Base-by-base conservation (phyloP, 345 rosid genomes). In the Eucalyptus tenuipes region DNA sequence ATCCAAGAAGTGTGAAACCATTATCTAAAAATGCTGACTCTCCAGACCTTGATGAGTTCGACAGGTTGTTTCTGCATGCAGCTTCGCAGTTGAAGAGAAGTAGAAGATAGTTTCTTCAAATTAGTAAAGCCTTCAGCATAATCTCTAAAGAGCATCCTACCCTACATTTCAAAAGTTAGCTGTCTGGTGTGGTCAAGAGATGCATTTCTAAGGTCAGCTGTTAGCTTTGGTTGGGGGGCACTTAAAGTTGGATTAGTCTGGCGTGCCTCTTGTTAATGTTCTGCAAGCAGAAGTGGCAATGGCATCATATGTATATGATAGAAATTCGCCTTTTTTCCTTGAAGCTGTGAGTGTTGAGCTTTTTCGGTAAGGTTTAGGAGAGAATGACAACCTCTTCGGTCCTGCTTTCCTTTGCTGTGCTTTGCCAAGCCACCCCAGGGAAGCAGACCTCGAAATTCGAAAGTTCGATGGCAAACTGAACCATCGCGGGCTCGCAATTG, bases 11-110 rank as follows among this genome's bases (percentile, higher is more conserved):
- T 20, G 89, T 89, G 4, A 87, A 75, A 71, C 49, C 92, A 66
- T 90, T 45, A 4, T 91, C 87, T 37, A 90, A 92, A 87, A 91
- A 92, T 50, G 89, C 37, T 7, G 90, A 90, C 57, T 91, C 96
- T 20, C 96, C 98, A 13, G 88, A 94, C 75, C 92, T 95, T 87
- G 98, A 97, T 88, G 98, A 97, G 90, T 97, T 97, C 6, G 98
- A 98, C 91, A 91, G 91, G 89, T 91, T 97, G 93, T 97, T 98
- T 94, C 92, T 98, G 44, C 95, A 94, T 13, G 99, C 99, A 50
- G 97, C 98, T 88, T 92, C 94, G 20, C 96, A 94, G 44, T 90
- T 97, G 66, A 95, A 93, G 94, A 94, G 92, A 91, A 94, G 93
- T 91, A 94, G 92, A 91, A 47, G 87, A 85, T 88, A 88, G n/a